A percentile compares a stretch with the other conserved stretches of the same genome.
phyloP scores from a whole-genome alignment of 2,329 filamentous ascomycete species.

The Colletotrichum cereale region DNA sequence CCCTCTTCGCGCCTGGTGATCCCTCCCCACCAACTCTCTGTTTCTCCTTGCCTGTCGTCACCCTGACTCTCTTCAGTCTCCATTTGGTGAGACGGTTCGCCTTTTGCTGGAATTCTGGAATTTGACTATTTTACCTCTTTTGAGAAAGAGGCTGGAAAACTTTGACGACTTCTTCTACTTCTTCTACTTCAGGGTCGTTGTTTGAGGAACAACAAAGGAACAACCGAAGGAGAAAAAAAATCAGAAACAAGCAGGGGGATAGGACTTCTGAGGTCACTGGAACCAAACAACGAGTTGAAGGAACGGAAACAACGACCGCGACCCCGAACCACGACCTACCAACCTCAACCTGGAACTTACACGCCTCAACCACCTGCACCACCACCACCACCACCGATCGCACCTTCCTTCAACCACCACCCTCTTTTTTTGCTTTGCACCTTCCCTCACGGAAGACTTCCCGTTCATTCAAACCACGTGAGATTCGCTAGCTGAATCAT shows the following conservation, averaged over 20 bases:
- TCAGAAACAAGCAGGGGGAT: not conserved
- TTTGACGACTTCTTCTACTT: conserved; percentile 12
- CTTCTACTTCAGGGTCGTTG: not conserved
- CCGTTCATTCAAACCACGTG: conserved; percentile 24
- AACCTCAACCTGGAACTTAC: conserved; percentile 31
- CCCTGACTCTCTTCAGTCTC: conserved; percentile 24
- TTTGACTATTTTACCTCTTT: conserved; percentile 27
- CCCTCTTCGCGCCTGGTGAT: conserved; percentile 24
- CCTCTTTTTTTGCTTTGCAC: conserved; percentile 20
- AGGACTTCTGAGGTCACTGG: conserved; percentile 2
- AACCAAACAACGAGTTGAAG: not conserved
- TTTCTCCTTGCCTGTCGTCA: conserved; percentile 32
- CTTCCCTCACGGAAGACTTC: not conserved
- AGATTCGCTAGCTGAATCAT: conserved; percentile 24
- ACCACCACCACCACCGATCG: not conserved
- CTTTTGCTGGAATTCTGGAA: conserved; percentile 23
- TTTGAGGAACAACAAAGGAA: conserved; percentile 18
- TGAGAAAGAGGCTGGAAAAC: conserved; percentile 28
- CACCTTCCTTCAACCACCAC: conserved; percentile 21
- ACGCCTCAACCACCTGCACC: conserved; percentile 16
- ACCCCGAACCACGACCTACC: conserved; percentile 30
- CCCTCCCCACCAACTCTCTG: conserved; percentile 28
- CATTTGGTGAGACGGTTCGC: conserved; percentile 21
- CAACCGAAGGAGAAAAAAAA: not conserved
- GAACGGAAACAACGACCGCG: conserved; percentile 35